Percentiles rank a stretch among this genome's conserved stretches.
phyloP scores from a whole-genome alignment of 75 land plant species.

The Adiantum capillusveneris region DNA sequence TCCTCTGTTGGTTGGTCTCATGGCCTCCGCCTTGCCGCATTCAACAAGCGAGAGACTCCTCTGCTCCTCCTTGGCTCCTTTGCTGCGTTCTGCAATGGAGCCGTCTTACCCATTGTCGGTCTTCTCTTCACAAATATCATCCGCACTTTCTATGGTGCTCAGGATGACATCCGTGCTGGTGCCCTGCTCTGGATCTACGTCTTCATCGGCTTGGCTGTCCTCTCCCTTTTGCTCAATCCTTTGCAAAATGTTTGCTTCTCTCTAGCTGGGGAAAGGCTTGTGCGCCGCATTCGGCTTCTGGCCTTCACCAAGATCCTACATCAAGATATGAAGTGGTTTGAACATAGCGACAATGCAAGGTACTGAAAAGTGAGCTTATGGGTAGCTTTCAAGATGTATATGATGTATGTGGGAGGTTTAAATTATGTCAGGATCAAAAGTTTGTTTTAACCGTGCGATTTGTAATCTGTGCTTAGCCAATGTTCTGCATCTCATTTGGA shows the following conservation, averaged over 20 bases:
- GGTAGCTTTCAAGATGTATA: too few species aligned
- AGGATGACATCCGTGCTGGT: slow-evolving; percentile 37
- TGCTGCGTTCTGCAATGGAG: slow-evolving; percentile 46
- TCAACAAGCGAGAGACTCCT: slow-evolving; percentile 65
- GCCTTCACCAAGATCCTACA: slow-evolving; percentile 54
- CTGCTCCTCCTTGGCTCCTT: slow-evolving; percentile 39
- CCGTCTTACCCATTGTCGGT: slow-evolving; percentile 52
- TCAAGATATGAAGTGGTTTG: slow-evolving; percentile 80
- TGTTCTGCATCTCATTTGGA: too few species aligned
- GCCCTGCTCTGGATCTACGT: slow-evolving; percentile 54
- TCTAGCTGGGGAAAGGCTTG: slow-evolving; percentile 52
- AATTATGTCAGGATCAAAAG: too few species aligned
- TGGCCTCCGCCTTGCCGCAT: slow-evolving; percentile 21
- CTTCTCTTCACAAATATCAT: slow-evolving; percentile 51
- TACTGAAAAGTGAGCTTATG: too few species aligned
- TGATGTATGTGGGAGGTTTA: too few species aligned
- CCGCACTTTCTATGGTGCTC: slow-evolving; percentile 44
- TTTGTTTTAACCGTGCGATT: too few species aligned
- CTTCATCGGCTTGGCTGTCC: slow-evolving; percentile 35
- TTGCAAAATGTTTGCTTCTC: slow-evolving; percentile 40
- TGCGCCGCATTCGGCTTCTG: slow-evolving; percentile 52
- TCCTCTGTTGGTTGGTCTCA: background rate
- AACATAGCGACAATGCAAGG: slow-evolving; percentile 66
- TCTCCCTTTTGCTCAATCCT: slow-evolving; percentile 33
- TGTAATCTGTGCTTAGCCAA: too few species aligned